Conservation (phyloP, 257 asterid species). For the Craterostigma plantagineum region DNA sequence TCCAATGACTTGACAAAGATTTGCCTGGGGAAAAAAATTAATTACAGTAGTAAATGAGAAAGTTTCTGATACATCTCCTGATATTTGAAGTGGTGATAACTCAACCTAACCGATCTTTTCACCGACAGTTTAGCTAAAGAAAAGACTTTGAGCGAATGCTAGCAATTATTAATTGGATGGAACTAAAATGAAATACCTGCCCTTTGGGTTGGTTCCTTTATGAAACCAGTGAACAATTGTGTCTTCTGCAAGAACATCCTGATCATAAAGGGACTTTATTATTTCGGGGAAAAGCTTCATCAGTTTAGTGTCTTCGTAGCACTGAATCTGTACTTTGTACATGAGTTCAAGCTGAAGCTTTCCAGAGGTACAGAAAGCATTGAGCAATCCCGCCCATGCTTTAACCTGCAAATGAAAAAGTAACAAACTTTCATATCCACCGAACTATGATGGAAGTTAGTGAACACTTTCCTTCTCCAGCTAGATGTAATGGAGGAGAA, state of each 20-base stretch:
- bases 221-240: conserved; percentile 94
- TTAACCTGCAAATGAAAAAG: conserved; percentile 41
- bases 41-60: too few relatives aligned
- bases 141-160: too few relatives aligned
- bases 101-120: too few relatives aligned
- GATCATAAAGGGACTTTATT: conserved; percentile 78
- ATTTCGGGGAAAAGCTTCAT: conserved; percentile 94
- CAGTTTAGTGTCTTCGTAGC: conserved; percentile 93
- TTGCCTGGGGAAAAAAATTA: conserved; percentile 28
- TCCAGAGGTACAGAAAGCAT: conserved; percentile 72
- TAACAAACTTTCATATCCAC: background rate
- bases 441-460: background rate
- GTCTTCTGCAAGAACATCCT: conserved; percentile 93
- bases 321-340: conserved; percentile 87
- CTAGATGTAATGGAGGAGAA: too few relatives aligned
- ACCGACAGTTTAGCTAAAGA: too few relatives aligned
- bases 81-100: too few relatives aligned
- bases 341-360: conserved; percentile 87
- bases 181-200: conserved; percentile 33
- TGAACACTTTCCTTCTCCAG: background rate
- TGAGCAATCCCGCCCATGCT: conserved; percentile 71
- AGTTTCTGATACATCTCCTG: too few relatives aligned
- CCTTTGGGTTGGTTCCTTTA: conserved; percentile 83
- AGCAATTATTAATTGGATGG: too few relatives aligned
- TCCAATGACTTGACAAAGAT: conserved; percentile 84